Evolutionary conservation across 129 eudicot species (phyloP).

Genomic region (Flaveria ramosissima): DNA sequence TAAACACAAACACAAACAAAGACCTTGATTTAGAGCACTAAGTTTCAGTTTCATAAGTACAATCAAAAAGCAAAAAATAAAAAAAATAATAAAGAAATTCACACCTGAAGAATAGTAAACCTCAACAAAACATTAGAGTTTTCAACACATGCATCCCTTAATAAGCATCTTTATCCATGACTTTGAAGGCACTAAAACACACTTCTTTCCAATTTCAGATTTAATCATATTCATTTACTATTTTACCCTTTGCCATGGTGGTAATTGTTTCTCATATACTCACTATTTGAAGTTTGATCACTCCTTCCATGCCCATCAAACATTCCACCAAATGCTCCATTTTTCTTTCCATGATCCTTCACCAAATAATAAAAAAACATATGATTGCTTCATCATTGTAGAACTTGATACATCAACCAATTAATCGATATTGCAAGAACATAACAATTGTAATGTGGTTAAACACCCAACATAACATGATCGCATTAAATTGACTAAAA

Average conservation of each 20-base stretch:
- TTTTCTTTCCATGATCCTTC: constrained; percentile 80
- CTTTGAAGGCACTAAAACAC: constrained; percentile 57
- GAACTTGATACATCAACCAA: too few species aligned
- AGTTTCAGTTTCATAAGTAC: too few species aligned
- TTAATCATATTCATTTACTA: constrained; percentile 35
- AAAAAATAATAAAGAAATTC: too few species aligned
- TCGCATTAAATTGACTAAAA: not conserved
- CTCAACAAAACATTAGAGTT: too few species aligned
- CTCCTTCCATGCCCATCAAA: constrained; percentile 89
- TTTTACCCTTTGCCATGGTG: constrained; percentile 37
- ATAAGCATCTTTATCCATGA: constrained; percentile 58
- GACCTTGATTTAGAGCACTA: too few species aligned
- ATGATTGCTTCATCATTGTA: too few species aligned
- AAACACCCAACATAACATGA: not conserved
- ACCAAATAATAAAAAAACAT: constrained; percentile 14
- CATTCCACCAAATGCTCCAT: constrained; percentile 67
- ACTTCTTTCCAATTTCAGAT: constrained; percentile 71
- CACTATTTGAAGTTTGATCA: constrained; percentile 50
- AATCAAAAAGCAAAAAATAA: too few species aligned
- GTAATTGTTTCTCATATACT: constrained; percentile 63
- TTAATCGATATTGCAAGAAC: too few species aligned
- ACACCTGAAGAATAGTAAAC: too few species aligned
- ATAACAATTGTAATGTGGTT: too few species aligned
- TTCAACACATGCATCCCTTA: too few species aligned
- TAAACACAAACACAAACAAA: too few species aligned